These are phyloP conservation scores for Akanthomyces lecanii DNA, from an alignment of 2,329 filamentous ascomycete species.

Conservation along the genomic window DNA sequence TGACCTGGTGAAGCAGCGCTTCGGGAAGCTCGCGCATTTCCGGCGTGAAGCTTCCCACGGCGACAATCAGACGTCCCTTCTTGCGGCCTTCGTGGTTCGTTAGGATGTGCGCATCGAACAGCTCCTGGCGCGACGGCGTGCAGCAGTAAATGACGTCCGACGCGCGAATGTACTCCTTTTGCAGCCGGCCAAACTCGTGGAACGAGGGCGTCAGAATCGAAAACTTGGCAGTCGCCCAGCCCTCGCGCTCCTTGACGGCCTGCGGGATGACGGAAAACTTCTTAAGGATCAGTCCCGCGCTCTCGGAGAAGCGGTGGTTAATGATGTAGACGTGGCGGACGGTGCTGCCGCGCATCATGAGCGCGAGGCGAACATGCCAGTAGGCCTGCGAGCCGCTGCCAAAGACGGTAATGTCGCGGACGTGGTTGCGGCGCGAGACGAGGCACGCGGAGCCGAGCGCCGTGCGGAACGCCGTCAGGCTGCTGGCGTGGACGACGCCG, in stretches of 20 bases:
- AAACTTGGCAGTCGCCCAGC: slow-evolving; percentile 64
- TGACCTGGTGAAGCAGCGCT: slow-evolving; percentile 65
- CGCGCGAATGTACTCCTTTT: slow-evolving; percentile 66
- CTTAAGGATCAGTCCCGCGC: slow-evolving; percentile 48
- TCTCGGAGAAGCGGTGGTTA: slow-evolving; percentile 65
- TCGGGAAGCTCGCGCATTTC: slow-evolving; percentile 81
- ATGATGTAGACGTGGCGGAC: slow-evolving; percentile 80
- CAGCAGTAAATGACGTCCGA: slow-evolving; percentile 86
- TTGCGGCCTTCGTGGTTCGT: slow-evolving; percentile 66
- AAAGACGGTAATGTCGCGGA: slow-evolving; percentile 78
- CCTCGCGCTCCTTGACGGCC: slow-evolving; percentile 50
- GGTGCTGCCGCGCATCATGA: slow-evolving; percentile 66
- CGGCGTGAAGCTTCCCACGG: slow-evolving; percentile 64
- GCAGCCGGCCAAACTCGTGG: slow-evolving; percentile 59
- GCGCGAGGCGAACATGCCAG: slow-evolving; percentile 84
- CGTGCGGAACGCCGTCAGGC: slow-evolving; percentile 77
- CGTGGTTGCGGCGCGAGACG: slow-evolving; percentile 59
- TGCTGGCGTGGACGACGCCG: slow-evolving; percentile 68
- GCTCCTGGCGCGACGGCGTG: slow-evolving; percentile 67
- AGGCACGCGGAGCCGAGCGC: slow-evolving; percentile 67
- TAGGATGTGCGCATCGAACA: slow-evolving; percentile 71
- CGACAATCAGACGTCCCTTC: slow-evolving; percentile 68
- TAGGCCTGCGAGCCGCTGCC: slow-evolving; percentile 87
- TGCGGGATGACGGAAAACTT: slow-evolving; percentile 42
- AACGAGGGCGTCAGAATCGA: slow-evolving; percentile 65